These are phyloP conservation scores for Mycena venus DNA, from an alignment of 768 basidiomycete species.

Conservation along the genomic window DNA sequence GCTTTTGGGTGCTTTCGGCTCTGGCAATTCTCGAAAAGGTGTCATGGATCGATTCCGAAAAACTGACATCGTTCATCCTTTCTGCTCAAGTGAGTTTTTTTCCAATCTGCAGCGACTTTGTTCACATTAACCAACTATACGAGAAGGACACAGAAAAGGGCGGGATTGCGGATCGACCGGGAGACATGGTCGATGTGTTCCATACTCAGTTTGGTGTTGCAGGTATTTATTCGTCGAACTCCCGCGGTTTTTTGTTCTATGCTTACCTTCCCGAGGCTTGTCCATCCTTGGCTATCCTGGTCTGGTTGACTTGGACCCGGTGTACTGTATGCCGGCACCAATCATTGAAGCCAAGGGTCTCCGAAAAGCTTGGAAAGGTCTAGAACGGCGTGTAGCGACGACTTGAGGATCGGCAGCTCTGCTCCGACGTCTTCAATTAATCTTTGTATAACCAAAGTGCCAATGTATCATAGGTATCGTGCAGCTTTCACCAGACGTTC, in stretches of 20 bases:
- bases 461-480: background rate
- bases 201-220: conserved; percentile 95
- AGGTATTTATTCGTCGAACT: conserved; percentile 56
- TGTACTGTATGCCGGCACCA: conserved; percentile 94
- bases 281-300: conserved; percentile 91
- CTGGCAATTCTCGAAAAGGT: conserved; percentile 87
- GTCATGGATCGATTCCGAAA: conserved; percentile 89
- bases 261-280: conserved; percentile 64
- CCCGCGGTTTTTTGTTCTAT: conserved; percentile 3
- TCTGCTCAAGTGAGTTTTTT: conserved; percentile 79
- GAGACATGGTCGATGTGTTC: conserved; percentile 97
- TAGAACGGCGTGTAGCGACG: conserved; percentile 52
- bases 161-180: conserved; percentile 94
- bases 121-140: background rate
- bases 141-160: conserved; percentile 88
- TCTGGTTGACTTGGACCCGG: conserved; percentile 89
- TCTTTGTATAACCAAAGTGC: background rate
- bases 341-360: conserved; percentile 81
- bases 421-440: background rate
- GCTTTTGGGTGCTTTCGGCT: conserved; percentile 94
- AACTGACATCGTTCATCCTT: conserved; percentile 85
- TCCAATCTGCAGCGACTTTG: background rate
- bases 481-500: background rate
- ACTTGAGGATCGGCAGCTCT: background rate
- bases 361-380: conserved; percentile 73